phyloP scores from a whole-genome alignment of 495 filamentous ascomycete genomes.

The Daldinia decipiens region DNA sequence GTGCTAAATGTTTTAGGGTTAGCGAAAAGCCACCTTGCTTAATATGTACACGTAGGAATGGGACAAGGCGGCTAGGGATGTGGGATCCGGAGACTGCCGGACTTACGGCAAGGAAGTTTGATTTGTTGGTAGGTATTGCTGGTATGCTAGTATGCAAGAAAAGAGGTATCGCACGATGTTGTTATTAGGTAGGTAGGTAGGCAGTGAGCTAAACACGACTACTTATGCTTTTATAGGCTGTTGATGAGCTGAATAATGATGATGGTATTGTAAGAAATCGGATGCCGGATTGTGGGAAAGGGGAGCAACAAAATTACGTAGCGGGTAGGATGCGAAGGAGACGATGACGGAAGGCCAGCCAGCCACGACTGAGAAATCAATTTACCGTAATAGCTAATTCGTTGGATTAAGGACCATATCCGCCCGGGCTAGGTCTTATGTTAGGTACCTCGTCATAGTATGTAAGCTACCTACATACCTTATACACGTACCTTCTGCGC shows the following conservation, averaged over 20 bases:
- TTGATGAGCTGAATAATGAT: background rate
- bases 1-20: constrained; percentile 47
- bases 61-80: constrained; percentile 19
- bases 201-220: background rate
- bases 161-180: constrained; percentile 10
- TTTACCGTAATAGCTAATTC: constrained; percentile 18
- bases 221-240: background rate
- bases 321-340: constrained; percentile 14
- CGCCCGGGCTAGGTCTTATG: background rate
- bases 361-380: constrained; percentile 27
- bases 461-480: background rate
- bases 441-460: background rate
- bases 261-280: constrained; percentile 30
- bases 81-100: constrained; percentile 41
- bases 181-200: background rate
- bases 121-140: constrained; percentile 11
- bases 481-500: background rate
- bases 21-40: constrained; percentile 49
- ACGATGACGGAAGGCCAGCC: constrained; percentile 25
- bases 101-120: constrained; percentile 30
- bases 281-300: constrained; percentile 36
- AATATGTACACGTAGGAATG: constrained; percentile 45
- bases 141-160: constrained; percentile 16
- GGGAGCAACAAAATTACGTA: constrained; percentile 33
- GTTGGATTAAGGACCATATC: constrained; percentile 4